These are phyloP conservation scores for Brassica carinata DNA, from an alignment of 345 rosid species.

Conservation along the genomic window DNA sequence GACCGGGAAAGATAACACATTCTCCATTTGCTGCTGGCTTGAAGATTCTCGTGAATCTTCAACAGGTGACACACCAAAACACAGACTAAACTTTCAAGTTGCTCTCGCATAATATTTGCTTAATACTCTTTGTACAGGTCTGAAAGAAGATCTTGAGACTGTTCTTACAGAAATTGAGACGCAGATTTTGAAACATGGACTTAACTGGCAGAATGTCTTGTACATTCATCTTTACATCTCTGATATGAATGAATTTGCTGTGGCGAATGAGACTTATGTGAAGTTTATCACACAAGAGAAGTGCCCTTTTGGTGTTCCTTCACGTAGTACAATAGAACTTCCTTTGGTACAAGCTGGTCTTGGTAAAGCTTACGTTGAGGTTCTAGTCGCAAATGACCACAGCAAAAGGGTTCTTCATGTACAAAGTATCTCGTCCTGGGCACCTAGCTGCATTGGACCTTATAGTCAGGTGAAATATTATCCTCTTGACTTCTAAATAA, in stretches of 20 bases:
- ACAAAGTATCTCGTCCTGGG: constrained; percentile 96
- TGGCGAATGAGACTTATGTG: constrained; percentile 86
- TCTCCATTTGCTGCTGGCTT: constrained; percentile 88
- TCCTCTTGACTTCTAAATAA: background rate
- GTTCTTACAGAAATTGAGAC: constrained; percentile 63
- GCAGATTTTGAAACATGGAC: constrained; percentile 54
- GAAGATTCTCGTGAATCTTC: constrained; percentile 53
- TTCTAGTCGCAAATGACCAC: constrained; percentile 65
- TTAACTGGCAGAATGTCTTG: constrained; percentile 79
- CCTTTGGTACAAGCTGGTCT: constrained; percentile 73
- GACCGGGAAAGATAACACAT: constrained; percentile 54
- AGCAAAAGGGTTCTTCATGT: constrained; percentile 94
- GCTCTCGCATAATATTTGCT: background rate
- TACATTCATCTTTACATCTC: constrained; percentile 88
- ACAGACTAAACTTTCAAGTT: constrained; percentile 1
- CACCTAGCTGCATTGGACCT: constrained; percentile 99
- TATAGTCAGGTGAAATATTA: constrained; percentile 76
- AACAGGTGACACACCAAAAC: constrained; percentile 53
- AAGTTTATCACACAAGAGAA: constrained; percentile 83
- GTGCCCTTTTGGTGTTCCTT: constrained; percentile 96
- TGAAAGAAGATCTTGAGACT: constrained; percentile 70
- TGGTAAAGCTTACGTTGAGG: constrained; percentile 83
- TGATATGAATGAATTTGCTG: constrained; percentile 77
- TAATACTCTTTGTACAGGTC: constrained; percentile 45
- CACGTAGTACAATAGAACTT: constrained; percentile 91